Conservation (phyloP, 2,329 filamentous ascomycete genomes). For the Aureobasidium melanogenum region DNA sequence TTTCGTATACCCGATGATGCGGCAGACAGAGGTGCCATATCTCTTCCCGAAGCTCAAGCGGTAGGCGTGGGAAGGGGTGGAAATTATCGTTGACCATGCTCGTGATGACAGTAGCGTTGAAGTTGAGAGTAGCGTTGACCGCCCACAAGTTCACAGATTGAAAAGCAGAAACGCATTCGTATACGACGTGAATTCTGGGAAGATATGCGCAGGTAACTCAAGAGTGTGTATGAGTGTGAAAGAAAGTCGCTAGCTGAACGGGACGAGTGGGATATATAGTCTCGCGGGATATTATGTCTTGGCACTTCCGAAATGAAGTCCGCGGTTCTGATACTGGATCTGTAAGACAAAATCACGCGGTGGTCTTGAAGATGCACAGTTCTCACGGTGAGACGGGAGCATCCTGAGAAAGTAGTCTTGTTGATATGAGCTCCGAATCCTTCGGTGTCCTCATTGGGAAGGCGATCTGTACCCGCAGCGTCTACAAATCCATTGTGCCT, state of each 20-base stretch:
- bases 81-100: slow-evolving; percentile 10
- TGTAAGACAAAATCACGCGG: no score
- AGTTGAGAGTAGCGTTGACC: no score
- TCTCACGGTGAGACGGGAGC: no score
- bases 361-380: no score
- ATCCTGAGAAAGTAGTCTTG: no score
- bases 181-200: not conserved
- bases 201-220: not conserved
- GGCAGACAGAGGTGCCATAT: slow-evolving; percentile 16
- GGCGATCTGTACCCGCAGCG: no score
- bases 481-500: no score
- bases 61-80: slow-evolving; percentile 12
- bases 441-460: no score
- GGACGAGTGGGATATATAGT: slow-evolving; percentile 1
- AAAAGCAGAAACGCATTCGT: no score
- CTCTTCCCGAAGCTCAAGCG: slow-evolving; percentile 13
- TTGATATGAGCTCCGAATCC: no score
- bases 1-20: slow-evolving; percentile 12
- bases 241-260: not conserved
- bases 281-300: slow-evolving; percentile 6
- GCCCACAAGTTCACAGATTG: no score
- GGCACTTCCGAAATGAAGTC: not conserved
- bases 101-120: not conserved
- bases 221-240: slow-evolving; percentile 3
- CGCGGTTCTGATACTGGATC: no score